Conservation (phyloP, 2,329 filamentous ascomycete genomes). For the Plectosphaerella cucumerina region DNA sequence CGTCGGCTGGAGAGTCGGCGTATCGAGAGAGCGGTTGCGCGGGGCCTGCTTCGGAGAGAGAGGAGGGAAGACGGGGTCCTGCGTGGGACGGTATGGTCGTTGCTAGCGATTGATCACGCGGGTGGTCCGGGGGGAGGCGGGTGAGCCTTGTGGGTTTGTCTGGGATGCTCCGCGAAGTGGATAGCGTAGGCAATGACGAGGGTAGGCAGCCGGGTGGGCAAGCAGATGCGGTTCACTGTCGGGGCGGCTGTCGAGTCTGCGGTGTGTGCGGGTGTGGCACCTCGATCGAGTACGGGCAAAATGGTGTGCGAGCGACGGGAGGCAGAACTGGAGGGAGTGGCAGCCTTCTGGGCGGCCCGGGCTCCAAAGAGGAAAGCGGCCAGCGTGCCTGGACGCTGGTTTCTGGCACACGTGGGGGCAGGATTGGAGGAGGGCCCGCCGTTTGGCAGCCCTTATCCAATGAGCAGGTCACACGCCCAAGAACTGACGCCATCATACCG, state of each 20-base stretch:
- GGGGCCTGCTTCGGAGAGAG: not conserved
- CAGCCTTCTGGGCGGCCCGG: too few relatives aligned
- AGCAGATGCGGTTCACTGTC: not conserved
- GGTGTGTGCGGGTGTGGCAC: not conserved
- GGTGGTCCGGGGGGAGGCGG: not conserved
- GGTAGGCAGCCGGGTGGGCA: not conserved
- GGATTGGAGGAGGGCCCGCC: not conserved
- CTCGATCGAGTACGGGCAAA: not conserved
- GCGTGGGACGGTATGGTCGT: not conserved
- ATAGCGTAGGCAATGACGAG: too few relatives aligned
- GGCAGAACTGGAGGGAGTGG: too few relatives aligned
- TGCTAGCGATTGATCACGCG: not conserved
- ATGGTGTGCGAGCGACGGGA: too few relatives aligned
- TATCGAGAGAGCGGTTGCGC: not conserved
- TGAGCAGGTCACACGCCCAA: not conserved
- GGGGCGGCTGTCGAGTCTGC: not conserved
- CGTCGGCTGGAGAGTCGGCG: slow-evolving; percentile 4
- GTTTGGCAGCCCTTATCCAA: not conserved
- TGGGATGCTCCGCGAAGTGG: too few relatives aligned
- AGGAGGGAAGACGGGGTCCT: not conserved
- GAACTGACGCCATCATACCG: not conserved
- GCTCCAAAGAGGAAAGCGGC: too few relatives aligned
- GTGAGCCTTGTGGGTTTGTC: too few relatives aligned
- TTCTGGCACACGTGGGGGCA: not conserved
- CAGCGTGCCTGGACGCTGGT: too few relatives aligned